Evolutionary conservation across 2,329 filamentous ascomycete species (phyloP).

Genomic region (Aspergillus pseudoviridinutans): DNA sequence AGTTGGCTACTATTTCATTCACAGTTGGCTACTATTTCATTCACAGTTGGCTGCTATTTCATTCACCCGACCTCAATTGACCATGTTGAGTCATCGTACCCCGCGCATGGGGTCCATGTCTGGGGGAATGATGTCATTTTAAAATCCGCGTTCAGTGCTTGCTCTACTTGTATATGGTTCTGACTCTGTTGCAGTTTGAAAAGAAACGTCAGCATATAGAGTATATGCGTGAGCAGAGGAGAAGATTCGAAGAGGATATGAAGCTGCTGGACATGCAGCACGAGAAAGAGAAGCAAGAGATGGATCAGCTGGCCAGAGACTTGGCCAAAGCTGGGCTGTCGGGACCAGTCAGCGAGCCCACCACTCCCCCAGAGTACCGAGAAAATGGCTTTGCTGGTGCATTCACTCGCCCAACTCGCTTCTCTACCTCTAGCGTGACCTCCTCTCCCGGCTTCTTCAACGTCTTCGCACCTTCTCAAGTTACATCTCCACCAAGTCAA

Average conservation of each 20-base stretch:
- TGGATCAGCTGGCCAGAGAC: slow-evolving; percentile 79
- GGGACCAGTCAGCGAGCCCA: slow-evolving; percentile 87
- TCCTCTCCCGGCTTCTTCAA: slow-evolving; percentile 74
- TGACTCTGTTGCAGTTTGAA: slow-evolving; percentile 64
- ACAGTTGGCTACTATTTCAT: not conserved
- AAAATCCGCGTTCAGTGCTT: slow-evolving; percentile 7
- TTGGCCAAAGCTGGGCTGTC: slow-evolving; percentile 56
- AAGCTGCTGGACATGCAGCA: slow-evolving; percentile 83
- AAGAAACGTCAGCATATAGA: slow-evolving; percentile 94
- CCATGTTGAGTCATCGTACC: not conserved
- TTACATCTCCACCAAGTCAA: slow-evolving; percentile 71
- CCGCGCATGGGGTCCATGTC: slow-evolving; percentile 1
- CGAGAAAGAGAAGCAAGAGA: slow-evolving; percentile 75
- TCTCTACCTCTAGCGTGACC: slow-evolving; percentile 82
- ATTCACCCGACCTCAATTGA: not conserved
- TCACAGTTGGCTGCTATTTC: not conserved
- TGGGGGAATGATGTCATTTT: not conserved
- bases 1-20: not conserved
- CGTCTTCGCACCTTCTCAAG: slow-evolving; percentile 69
- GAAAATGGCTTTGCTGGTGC: slow-evolving; percentile 75
- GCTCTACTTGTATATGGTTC: slow-evolving; percentile 25
- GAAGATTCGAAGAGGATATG: slow-evolving; percentile 88
- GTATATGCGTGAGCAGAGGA: slow-evolving; percentile 80
- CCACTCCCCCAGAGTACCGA: slow-evolving; percentile 89
- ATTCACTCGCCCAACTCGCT: slow-evolving; percentile 79